phyloP scores from a whole-genome alignment of 164 flowering plant species.

The Stephania yunnanensis region DNA sequence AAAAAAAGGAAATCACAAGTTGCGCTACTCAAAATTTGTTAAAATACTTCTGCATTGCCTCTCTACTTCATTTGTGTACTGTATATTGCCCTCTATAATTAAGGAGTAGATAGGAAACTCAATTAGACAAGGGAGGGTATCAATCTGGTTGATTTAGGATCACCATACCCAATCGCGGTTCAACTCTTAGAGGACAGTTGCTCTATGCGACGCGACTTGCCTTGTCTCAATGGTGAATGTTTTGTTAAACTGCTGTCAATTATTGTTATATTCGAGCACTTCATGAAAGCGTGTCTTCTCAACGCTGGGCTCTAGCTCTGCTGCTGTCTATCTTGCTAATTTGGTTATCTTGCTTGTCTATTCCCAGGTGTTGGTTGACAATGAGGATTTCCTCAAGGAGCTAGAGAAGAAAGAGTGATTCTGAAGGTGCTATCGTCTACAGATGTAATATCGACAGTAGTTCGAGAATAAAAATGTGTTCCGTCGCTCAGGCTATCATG shows the following conservation, averaged over 20 bases:
- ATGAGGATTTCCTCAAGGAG: slow-evolving; percentile 74
- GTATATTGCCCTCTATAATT: too few relatives aligned
- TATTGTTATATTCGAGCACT: too few relatives aligned
- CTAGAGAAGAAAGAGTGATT: slow-evolving; percentile 31
- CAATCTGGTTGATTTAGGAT: not conserved
- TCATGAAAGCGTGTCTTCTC: too few relatives aligned
- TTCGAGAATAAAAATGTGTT: not conserved
- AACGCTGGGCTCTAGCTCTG: not conserved
- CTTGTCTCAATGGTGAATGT: not conserved
- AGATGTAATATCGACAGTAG: not conserved
- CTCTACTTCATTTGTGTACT: not conserved
- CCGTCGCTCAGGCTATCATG: not conserved
- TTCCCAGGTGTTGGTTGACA: slow-evolving; percentile 74
- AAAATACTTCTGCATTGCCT: not conserved
- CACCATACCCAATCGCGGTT: not conserved
- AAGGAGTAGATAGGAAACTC: not conserved
- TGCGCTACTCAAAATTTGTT: too few relatives aligned
- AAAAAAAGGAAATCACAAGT: too few relatives aligned
- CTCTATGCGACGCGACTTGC: not conserved
- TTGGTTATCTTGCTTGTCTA: not conserved
- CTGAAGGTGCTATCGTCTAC: not conserved
- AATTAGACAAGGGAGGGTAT: not conserved
- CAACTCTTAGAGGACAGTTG: too few relatives aligned
- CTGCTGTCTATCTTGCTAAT: not conserved
- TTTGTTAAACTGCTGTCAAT: too few relatives aligned